Base-by-base conservation (phyloP, 164 flowering plant species). In the Echeveria elegans region DNA sequence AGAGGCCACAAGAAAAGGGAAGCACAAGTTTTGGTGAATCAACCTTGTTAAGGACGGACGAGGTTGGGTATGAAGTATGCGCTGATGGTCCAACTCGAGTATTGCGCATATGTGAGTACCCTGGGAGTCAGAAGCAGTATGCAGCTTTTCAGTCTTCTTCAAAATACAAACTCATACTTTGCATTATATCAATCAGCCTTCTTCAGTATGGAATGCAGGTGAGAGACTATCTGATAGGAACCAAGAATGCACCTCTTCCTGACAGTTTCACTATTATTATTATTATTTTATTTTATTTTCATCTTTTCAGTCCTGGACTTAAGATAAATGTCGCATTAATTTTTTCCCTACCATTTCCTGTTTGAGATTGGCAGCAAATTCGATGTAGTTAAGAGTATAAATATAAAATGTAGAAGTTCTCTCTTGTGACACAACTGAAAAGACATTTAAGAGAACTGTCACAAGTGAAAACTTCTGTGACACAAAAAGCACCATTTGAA, bases 31-130 rank as follows among this genome's bases (percentile, higher is more conserved):
- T 67, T 70, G 77, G 74, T 69, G 81, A 73, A 52, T 69, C 64
- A 47, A 67, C 32, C 71, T 74, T 68, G 45, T 47, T 68, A n/a
- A 86, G 78, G 72, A 75, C 77, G 72, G 75, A 64, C 30, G 86
- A 82, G 73, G 74, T 85, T 66, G 97, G 97, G 10, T 94, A 81
- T 82, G 91, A 88, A 79, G 83, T 94, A 53, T 88, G 81, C 80
- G 88, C 96, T 41, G 95, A 90, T 75, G 98, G 98, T 63, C 76
- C 84, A 1, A 86, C 93, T 36, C 78, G 98, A 53, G 89, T 94
- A 71, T 70, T 94, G 68, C 82, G 86, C 41, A 80, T 94, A 70
- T 89, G 82, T 76, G 88, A 81, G 70, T 76, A 72, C 69, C 69
- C 80, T 68, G 82, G 71, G 48, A 77, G 83, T 61, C 74, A 45